Evolutionary conservation across 192 early-diverging fungal species (phyloP).

Genomic region (Mycoemilia scoparia): DNA sequence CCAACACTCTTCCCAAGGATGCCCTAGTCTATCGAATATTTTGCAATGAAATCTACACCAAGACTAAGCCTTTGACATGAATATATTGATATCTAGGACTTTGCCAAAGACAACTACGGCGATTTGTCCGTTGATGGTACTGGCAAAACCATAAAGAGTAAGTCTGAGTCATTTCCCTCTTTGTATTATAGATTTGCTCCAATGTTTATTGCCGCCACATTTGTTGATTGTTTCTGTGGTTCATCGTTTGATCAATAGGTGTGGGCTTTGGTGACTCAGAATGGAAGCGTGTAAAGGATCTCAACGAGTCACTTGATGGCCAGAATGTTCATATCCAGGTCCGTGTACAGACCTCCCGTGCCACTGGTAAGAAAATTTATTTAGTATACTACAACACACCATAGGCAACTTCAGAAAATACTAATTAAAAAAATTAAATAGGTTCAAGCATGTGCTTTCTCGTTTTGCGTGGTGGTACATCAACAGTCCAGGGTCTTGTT

Average conservation of each 20-base stretch:
- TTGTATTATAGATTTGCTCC: too few species aligned
- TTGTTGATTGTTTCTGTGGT: slow-evolving; percentile 1
- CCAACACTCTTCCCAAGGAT: too few species aligned
- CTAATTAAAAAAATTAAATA: slow-evolving; percentile 31
- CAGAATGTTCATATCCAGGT: slow-evolving; percentile 71
- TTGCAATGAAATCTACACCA: too few species aligned
- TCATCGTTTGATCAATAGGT: slow-evolving; percentile 22
- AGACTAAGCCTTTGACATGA: too few species aligned
- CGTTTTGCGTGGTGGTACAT: slow-evolving; percentile 65
- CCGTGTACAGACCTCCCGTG: slow-evolving; percentile 75
- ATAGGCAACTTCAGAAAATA: neutral
- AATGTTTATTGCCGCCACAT: too few species aligned
- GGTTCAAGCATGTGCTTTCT: slow-evolving; percentile 91
- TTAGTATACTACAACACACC: neutral
- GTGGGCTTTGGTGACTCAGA: too few species aligned
- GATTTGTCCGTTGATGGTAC: slow-evolving; percentile 70
- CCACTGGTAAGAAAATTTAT: slow-evolving; percentile 50
- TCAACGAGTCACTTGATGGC: slow-evolving; percentile 42
- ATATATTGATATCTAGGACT: slow-evolving; percentile 40
- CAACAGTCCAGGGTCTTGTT: slow-evolving; percentile 82
- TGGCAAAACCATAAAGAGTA: neutral
- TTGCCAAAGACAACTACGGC: slow-evolving; percentile 72
- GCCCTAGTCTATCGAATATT: too few species aligned
- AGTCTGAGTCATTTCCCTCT: slow-evolving; percentile 2
- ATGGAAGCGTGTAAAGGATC: slow-evolving; percentile 47